Evolutionary conservation across 2,329 filamentous ascomycete species (phyloP).

Genomic region (Aureobasidium sp.): DNA sequence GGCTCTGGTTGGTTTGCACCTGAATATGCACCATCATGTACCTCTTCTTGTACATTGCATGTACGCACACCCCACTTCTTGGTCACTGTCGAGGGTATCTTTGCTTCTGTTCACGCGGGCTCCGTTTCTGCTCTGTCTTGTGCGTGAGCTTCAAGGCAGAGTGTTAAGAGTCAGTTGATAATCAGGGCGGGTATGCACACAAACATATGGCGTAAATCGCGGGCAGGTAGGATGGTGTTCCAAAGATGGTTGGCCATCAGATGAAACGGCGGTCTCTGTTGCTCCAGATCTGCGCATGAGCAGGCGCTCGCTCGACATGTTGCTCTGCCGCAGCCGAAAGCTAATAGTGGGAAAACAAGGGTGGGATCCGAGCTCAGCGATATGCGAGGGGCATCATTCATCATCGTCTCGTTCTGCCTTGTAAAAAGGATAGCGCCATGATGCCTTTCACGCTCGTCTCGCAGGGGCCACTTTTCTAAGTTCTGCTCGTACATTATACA

Average conservation of each 20-base stretch:
- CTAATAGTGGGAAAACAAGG: too few species aligned
- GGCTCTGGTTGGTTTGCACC: slow-evolving; percentile 9
- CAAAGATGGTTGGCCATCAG: slow-evolving; percentile 9
- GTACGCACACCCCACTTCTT: slow-evolving; percentile 7
- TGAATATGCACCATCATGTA: slow-evolving; percentile 12
- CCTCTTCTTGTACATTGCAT: slow-evolving; percentile 5
- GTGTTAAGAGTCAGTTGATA: background rate
- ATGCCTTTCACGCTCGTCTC: background rate
- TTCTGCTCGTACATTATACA: too few species aligned
- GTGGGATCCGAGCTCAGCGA: background rate
- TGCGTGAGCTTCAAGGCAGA: background rate
- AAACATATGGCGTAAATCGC: background rate
- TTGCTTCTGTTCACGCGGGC: background rate
- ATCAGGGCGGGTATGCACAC: background rate
- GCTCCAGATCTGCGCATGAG: slow-evolving; percentile 8
- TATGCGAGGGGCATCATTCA: slow-evolving; percentile 14
- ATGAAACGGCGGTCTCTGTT: background rate
- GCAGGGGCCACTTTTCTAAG: background rate
- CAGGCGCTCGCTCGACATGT: slow-evolving; percentile 10
- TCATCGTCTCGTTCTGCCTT: background rate
- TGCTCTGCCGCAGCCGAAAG: slow-evolving; percentile 10
- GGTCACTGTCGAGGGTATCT: slow-evolving; percentile 10
- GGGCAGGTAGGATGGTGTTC: background rate
- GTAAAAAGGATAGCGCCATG: slow-evolving; percentile 6
- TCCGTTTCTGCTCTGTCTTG: background rate